Evolutionary conservation across 1,284 basidiomycete species (phyloP).

Genomic region (Pseudozyma tsukubaensis): DNA sequence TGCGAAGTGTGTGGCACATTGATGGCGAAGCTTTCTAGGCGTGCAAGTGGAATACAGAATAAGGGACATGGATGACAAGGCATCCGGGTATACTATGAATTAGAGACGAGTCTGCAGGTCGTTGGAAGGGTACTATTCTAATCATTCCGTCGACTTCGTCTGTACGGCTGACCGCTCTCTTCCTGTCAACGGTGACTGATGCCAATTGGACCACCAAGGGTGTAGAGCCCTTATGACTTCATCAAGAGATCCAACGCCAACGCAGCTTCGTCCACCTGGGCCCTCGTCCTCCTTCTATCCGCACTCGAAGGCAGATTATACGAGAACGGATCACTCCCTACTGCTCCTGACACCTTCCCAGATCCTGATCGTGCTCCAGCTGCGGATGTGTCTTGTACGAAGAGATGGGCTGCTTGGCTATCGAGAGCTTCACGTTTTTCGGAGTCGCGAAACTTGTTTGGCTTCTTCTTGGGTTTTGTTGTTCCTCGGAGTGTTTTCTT

Average conservation of each 20-base stretch:
- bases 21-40: too few relatives aligned
- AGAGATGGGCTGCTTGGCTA: constrained; percentile 17
- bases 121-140: too few relatives aligned
- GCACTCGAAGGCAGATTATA: constrained; percentile 11
- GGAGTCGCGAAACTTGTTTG: constrained; percentile 35
- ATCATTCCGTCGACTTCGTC: too few relatives aligned
- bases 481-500: constrained; percentile 10
- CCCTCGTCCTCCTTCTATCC: constrained; percentile 22
- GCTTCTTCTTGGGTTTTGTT: constrained; percentile 8
- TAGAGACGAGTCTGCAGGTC: too few relatives aligned
- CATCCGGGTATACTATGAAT: too few relatives aligned
- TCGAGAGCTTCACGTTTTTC: constrained; percentile 24
- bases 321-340: constrained; percentile 25
- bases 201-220: neutral
- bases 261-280: constrained; percentile 30
- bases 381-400: neutral
- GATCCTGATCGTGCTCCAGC: neutral
- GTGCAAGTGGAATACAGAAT: too few relatives aligned
- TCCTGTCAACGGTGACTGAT: too few relatives aligned
- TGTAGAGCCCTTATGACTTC: constrained; percentile 14
- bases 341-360: neutral
- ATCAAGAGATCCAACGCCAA: constrained; percentile 28
- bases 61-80: too few relatives aligned
- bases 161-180: too few relatives aligned
- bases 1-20: too few relatives aligned